Conservation (phyloP, 2,329 filamentous ascomycete genomes). For the Fusarium sp. region DNA sequence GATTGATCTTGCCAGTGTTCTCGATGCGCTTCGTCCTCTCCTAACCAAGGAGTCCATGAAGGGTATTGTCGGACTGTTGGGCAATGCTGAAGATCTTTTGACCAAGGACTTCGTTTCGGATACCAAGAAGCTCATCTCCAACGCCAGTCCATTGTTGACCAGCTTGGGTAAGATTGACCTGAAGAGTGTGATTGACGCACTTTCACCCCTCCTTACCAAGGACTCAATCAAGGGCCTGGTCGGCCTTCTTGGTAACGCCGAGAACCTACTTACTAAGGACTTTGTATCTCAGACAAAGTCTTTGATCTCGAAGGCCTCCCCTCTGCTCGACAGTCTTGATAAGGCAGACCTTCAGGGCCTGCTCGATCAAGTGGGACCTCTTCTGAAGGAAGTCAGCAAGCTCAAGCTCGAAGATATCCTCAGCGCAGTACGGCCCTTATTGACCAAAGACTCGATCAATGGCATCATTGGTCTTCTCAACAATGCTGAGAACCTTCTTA, state of each 20-base stretch:
- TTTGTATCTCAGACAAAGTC: conserved; percentile 41
- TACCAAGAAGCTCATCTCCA: conserved; percentile 46
- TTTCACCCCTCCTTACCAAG: conserved; percentile 46
- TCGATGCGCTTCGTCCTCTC: conserved; percentile 47
- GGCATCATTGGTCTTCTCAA: conserved; percentile 52
- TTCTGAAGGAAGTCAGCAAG: conserved; percentile 51
- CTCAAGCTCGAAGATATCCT: conserved; percentile 49
- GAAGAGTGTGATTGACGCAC: conserved; percentile 47
- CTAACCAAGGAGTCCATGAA: conserved; percentile 50
- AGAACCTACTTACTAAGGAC: conserved; percentile 44
- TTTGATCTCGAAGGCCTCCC: conserved; percentile 45
- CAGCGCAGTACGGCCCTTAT: conserved; percentile 46
- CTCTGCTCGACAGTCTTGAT: conserved; percentile 51
- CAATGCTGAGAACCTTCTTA: conserved; percentile 50
- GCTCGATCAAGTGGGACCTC: conserved; percentile 50
- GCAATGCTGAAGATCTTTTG: conserved; percentile 50
- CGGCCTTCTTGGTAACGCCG: conserved; percentile 50
- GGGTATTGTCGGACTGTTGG: conserved; percentile 51
- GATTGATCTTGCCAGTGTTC: conserved; percentile 50
- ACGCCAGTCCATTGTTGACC: conserved; percentile 42
- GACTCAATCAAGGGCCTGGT: conserved; percentile 51
- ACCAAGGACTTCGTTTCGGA: conserved; percentile 47
- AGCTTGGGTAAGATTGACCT: conserved; percentile 52
- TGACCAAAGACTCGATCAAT: conserved; percentile 50
- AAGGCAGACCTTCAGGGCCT: conserved; percentile 52